Evolutionary conservation across 768 basidiomycete species (phyloP).

Genomic region (Kwoniella sp.): DNA sequence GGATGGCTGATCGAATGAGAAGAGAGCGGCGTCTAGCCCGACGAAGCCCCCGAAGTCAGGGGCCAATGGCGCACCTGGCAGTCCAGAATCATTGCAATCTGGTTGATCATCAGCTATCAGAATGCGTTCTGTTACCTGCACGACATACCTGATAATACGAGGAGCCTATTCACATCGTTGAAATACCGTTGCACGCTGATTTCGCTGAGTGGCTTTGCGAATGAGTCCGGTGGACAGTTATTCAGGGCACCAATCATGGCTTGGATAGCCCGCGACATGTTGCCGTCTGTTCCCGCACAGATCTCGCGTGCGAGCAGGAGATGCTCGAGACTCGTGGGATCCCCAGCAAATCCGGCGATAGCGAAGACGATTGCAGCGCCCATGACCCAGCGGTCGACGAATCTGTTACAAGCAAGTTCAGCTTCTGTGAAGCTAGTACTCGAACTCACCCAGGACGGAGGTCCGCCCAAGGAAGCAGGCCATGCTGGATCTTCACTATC

Average conservation of each 20-base stretch:
- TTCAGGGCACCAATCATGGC: background rate
- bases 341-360: background rate
- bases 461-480: background rate
- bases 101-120: too few relatives aligned
- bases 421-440: background rate
- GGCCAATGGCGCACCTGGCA: too few relatives aligned
- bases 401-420: conserved; percentile 9
- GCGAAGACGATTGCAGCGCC: conserved; percentile 19
- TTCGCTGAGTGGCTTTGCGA: background rate
- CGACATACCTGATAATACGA: background rate
- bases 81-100: background rate
- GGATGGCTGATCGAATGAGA: background rate
- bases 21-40: background rate
- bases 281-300: background rate
- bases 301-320: background rate
- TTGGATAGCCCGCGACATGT: background rate
- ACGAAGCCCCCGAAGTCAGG: background rate
- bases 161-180: background rate
- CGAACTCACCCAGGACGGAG: conserved; percentile 17
- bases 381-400: conserved; percentile 26
- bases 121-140: too few relatives aligned
- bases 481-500: conserved; percentile 2
- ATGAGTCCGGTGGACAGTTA: background rate
- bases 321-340: background rate
- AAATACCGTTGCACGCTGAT: background rate